Evolutionary conservation across 495 filamentous ascomycete genomes (phyloP), one percentile per base, ranked within the genome.

Genomic region (Opeltia flavorubescens): DNA sequence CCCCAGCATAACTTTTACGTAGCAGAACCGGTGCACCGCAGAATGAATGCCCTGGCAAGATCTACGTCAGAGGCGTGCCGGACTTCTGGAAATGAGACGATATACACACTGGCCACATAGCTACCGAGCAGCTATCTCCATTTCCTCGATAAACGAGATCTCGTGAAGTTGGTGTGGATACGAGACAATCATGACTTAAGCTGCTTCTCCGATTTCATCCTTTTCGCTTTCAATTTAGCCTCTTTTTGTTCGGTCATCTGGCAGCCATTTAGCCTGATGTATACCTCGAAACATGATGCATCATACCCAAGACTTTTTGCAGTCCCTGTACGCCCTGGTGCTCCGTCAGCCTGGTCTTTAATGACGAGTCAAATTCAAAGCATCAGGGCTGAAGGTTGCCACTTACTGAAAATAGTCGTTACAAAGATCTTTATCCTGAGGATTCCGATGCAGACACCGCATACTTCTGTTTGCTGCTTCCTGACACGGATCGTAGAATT

Each of bases 401-500:
- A 50, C 79, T 66, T 53, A 95, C 89, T 94, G 83, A 58, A 96
- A 96, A 61, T 91, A 96, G 61, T 95, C 91, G 42, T 66, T 64
- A 57, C 89, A 96, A 76, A 95, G 80, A n/a, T 81, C 72, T 44
- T 78, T 74, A 60, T 95, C 86, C 17, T 77, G 86, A 2, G 66
- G 78, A 64, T 96, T 96, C 20, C 89, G 77, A 53, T 84, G 78
- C 62, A 96, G 69, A 65, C 89, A 96, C 57, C 74, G 78, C 11
- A 94, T 75, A 62, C 86, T 94, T 49, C 76, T 71, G 39, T 77
- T 63, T n/a, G 91, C 89, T n/a, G 85, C 88, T 47, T 93, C 86
- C 59, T 95, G 88, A 60, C 89, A 96, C 12, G 89, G 89, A 57
- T 96, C 89, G 56, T 86, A 85, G 64, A 80, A 95, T 61, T 94